Base-by-base conservation (phyloP, 257 asterid genomes). In the Parsonsia alboflavescens region DNA sequence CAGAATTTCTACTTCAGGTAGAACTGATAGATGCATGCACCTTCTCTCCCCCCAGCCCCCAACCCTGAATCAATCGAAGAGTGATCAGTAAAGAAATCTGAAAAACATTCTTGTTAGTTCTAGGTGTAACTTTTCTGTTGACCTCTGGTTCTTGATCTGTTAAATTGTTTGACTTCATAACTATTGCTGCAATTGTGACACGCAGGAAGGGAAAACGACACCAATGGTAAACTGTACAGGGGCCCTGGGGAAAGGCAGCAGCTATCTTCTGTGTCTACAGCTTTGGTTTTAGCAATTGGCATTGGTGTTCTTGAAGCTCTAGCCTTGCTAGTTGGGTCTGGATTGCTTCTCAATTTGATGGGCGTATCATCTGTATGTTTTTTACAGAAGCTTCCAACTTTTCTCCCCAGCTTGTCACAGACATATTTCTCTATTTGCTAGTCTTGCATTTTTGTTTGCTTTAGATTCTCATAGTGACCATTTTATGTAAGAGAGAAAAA, bases 261-360 rank as follows among this genome's bases (percentile, higher is more conserved):
- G 87, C 86, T 94, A 56, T 87, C 97, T 73, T 94, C 99, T 72
- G 97, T 94, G 26, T 89, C 99, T 71, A 91, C 99, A 16, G 97
- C 97, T 84, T 83, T 92, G 85, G 62, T 88, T 68, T 81, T 92
- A 84, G 96, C 99, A 62, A 86, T 89, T 82, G 88, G 93, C 77
- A 90, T 94, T 67, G 99, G 99, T 81, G 80, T 94, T 65, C 84
- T 90, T 76, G 99, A 94, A 83, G 91, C 97, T 75, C 50, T 79
- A 61, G 93, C 96, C 52, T 83, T 94, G 80, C 80, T 82, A 45
- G 75, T 92, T 78, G 97, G 96, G 77, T 89, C 99, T 84, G 97
- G 94, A 80, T 87, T 85, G 73, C 96, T 94, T 79, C 92, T 94
- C 58, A 85, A 84, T 84, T 62, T 89, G 78, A 94, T 94, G 99